Conservation (phyloP, 352 stramenopile genomes). For the Pythium dissotocum region DNA sequence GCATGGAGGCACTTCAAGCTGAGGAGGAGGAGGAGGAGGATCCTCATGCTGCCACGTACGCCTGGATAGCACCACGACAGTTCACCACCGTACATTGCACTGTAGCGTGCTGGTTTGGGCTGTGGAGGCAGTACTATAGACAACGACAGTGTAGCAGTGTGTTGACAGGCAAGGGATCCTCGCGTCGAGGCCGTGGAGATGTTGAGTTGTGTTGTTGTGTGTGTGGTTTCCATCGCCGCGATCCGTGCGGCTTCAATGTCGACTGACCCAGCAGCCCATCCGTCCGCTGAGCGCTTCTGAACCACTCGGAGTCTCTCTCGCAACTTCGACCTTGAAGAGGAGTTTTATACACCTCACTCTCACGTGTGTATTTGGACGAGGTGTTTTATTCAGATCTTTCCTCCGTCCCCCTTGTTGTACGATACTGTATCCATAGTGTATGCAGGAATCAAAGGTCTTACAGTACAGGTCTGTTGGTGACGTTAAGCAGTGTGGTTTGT, state of each 20-base stretch:
- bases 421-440: no score
- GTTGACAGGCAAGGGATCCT: no score
- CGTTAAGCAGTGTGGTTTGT: no score
- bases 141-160: no score
- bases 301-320: constrained; percentile 8
- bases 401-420: no score
- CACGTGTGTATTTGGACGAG: not conserved
- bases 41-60: no score
- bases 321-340: constrained; percentile 35
- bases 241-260: constrained; percentile 12
- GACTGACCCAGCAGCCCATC: constrained; percentile 12
- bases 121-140: no score
- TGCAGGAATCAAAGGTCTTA: not conserved
- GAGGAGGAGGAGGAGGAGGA: not conserved
- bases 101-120: no score
- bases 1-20: not conserved
- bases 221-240: not conserved
- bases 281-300: not conserved
- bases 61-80: no score
- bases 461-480: not conserved
- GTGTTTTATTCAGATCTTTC: constrained; percentile 18
- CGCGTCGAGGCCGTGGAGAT: no score
- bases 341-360: constrained; percentile 19
- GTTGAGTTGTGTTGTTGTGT: not conserved
- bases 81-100: no score